Conservation (phyloP, 306 rosid species). For the barrel medic (Medicago truncatula) region DNA sequence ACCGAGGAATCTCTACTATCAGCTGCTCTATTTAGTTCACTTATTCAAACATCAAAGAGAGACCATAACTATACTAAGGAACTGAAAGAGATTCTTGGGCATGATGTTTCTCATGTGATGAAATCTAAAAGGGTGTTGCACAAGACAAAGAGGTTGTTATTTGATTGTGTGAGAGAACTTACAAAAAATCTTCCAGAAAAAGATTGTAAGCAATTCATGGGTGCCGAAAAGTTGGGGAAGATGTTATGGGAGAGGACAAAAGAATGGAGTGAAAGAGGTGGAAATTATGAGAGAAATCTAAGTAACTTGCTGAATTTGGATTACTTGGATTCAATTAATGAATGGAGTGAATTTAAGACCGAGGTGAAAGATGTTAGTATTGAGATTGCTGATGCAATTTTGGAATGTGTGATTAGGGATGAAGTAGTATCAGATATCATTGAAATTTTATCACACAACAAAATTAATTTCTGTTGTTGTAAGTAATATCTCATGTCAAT, state of each 20-base stretch:
- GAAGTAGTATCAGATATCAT: conserved; percentile 54
- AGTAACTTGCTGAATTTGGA: conserved; percentile 49
- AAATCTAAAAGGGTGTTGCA: conserved; percentile 58
- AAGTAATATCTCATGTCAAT: background rate
- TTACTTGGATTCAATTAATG: conserved; percentile 46
- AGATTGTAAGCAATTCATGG: conserved; percentile 42
- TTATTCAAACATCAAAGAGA: conserved; percentile 50
- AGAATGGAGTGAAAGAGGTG: conserved; percentile 44
- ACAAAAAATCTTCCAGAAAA: conserved; percentile 43
- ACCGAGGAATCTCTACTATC: conserved; percentile 62
- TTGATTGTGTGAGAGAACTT: conserved; percentile 73
- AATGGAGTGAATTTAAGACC: conserved; percentile 58
- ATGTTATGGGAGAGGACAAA: conserved; percentile 52
- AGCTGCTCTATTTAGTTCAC: conserved; percentile 62
- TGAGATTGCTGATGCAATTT: conserved; percentile 65
- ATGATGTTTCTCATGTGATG: conserved; percentile 49
- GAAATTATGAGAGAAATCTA: conserved; percentile 40
- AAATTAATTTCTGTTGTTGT: background rate
- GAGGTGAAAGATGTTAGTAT: conserved; percentile 53
- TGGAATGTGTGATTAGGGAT: conserved; percentile 53
- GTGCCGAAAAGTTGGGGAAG: conserved; percentile 59
- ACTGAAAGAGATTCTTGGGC: conserved; percentile 43
- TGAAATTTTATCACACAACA: conserved; percentile 18
- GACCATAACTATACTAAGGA: conserved; percentile 34
- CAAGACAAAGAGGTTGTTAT: conserved; percentile 66